These are phyloP conservation scores for Strobilomyces echinocephalus DNA, from an alignment of 768 basidiomycete genomes.

Conservation along the genomic window DNA sequence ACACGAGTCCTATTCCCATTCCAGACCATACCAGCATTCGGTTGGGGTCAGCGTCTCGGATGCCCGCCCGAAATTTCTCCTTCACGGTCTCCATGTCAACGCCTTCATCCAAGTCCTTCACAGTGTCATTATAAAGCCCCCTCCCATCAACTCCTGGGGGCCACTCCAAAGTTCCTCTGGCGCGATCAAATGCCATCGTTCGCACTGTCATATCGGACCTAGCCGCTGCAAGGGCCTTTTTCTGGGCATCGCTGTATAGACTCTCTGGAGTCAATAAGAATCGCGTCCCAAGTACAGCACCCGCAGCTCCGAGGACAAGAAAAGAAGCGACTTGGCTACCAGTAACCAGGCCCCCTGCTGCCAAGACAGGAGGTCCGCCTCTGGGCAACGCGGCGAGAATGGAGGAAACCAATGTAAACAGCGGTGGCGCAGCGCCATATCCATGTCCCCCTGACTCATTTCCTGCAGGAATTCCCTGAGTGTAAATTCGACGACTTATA, in stretches of 20 bases:
- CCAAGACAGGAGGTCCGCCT: constrained; percentile 52
- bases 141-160: constrained; percentile 57
- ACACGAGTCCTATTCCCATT: constrained; percentile 56
- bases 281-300: constrained; percentile 69
- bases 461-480: constrained; percentile 38
- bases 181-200: constrained; percentile 61
- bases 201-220: constrained; percentile 45
- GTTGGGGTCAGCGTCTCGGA: constrained; percentile 41
- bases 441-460: constrained; percentile 82
- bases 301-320: constrained; percentile 64
- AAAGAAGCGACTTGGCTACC: constrained; percentile 63
- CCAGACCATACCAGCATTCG: constrained; percentile 68
- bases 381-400: constrained; percentile 43
- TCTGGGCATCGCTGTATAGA: constrained; percentile 50
- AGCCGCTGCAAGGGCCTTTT: constrained; percentile 47
- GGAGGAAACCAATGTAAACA: constrained; percentile 55
- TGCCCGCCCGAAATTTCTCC: constrained; percentile 43
- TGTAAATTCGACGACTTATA: neutral
- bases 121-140: constrained; percentile 44
- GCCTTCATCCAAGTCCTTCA: constrained; percentile 52
- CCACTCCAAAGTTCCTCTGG: constrained; percentile 54
- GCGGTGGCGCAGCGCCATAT: constrained; percentile 47
- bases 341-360: constrained; percentile 68
- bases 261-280: constrained; percentile 67
- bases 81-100: constrained; percentile 40